Evolutionary conservation across 768 basidiomycete genomes (phyloP).

Genomic region (Leccinum broughii): DNA sequence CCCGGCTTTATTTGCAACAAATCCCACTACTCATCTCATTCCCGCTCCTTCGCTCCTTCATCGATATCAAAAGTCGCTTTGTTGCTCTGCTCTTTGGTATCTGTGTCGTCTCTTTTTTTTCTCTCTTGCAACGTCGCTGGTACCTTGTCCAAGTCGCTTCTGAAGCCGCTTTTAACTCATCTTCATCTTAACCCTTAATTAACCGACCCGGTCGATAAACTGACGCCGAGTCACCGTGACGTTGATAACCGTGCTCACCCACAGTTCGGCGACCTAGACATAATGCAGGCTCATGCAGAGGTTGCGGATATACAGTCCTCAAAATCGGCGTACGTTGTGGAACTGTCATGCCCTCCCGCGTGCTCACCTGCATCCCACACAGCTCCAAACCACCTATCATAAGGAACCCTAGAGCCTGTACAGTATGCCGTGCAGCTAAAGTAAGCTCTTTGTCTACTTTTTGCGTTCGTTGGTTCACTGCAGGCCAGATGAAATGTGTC

Average conservation of each 20-base stretch:
- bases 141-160: constrained; percentile 3
- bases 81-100: constrained; percentile 11
- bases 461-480: constrained; percentile 18
- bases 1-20: constrained; percentile 43
- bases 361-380: constrained; percentile 11
- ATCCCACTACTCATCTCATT: constrained; percentile 36
- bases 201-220: constrained; percentile 43
- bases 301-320: constrained; percentile 32
- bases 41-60: constrained; percentile 32
- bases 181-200: constrained; percentile 38
- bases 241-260: constrained; percentile 37
- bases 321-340: constrained; percentile 27
- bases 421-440: constrained; percentile 84
- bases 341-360: constrained; percentile 7
- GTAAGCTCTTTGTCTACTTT: constrained; percentile 37
- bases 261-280: constrained; percentile 18
- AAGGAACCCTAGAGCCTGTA: constrained; percentile 67
- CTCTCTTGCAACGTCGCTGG: constrained; percentile 1
- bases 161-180: constrained; percentile 15
- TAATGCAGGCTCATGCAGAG: constrained; percentile 33
- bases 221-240: constrained; percentile 42
- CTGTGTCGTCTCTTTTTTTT: constrained; percentile 10
- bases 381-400: constrained; percentile 46
- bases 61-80: constrained; percentile 28
- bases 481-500: constrained; percentile 82